Percentiles rank a stretch among this genome's conserved stretches.
These are phyloP conservation scores for Ascobolus immersus DNA, from an alignment of 495 filamentous ascomycete species.

Conservation along the genomic window DNA sequence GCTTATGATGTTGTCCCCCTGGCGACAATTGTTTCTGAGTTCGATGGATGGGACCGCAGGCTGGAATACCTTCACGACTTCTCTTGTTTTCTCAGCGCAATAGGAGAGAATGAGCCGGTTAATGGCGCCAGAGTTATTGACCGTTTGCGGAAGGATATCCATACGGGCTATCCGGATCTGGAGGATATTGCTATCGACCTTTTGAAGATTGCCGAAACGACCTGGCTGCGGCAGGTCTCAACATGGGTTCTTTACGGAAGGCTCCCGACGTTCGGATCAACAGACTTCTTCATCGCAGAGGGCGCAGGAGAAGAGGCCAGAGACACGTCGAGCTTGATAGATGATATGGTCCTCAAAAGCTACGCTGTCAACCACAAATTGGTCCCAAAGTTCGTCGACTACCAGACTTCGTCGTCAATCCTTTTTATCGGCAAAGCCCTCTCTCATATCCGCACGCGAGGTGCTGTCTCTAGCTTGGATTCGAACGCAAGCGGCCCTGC, in stretches of 20 bases:
- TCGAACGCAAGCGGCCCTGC: slow-evolving; percentile 23
- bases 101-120: slow-evolving; percentile 18
- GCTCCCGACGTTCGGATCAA: slow-evolving; percentile 41
- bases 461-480: slow-evolving; percentile 13
- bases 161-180: slow-evolving; percentile 75
- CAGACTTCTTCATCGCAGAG: slow-evolving; percentile 56
- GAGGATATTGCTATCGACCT: slow-evolving; percentile 45
- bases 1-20: slow-evolving; percentile 81
- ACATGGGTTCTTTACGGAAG: slow-evolving; percentile 78
- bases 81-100: slow-evolving; percentile 22
- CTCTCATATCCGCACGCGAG: slow-evolving; percentile 43
- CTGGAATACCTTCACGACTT: slow-evolving; percentile 60
- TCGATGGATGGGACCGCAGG: slow-evolving; percentile 56
- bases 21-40: slow-evolving; percentile 57
- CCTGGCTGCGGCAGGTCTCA: slow-evolving; percentile 73
- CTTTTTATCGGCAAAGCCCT: slow-evolving; percentile 76
- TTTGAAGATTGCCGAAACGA: slow-evolving; percentile 51
- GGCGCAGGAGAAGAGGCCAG: slow-evolving; percentile 20
- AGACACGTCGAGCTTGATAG: no score
- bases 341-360: slow-evolving; percentile 19
- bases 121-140: slow-evolving; percentile 51
- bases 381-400: slow-evolving; percentile 53
- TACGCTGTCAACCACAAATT: slow-evolving; percentile 31
- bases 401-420: slow-evolving; percentile 51
- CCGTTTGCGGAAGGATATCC: slow-evolving; percentile 39